Conservation (phyloP, 768 basidiomycete species). For the Rhizopogon vinicolor region DNA sequence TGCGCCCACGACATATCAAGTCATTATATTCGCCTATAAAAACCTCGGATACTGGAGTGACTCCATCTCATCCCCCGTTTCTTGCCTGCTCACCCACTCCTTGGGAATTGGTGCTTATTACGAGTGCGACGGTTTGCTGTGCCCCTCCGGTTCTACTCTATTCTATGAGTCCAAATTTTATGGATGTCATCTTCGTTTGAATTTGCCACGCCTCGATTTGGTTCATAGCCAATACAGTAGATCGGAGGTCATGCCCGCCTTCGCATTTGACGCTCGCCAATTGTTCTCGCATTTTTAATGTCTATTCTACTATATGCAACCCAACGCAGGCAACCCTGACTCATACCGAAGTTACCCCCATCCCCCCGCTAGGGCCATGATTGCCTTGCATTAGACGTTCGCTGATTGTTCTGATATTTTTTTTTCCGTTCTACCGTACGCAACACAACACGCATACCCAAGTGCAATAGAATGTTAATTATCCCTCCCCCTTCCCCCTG, state of each 20-base stretch:
- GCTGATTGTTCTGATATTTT: not conserved
- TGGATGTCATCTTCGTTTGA: conserved; percentile 28
- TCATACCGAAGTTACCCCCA: not conserved
- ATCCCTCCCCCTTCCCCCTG: not conserved
- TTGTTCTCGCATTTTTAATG: not conserved
- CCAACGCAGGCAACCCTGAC: not conserved
- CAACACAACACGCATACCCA: not conserved
- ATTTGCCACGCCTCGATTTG: conserved; percentile 32
- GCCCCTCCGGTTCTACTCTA: conserved; percentile 27
- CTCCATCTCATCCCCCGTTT: not conserved
- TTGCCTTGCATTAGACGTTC: conserved; percentile 4
- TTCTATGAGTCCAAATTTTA: conserved; percentile 36
- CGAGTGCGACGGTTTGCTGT: conserved; percentile 17
- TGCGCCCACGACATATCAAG: conserved; percentile 2
- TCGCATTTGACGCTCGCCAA: conserved; percentile 5
- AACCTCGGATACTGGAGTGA: not conserved
- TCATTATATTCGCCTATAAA: conserved; percentile 1
- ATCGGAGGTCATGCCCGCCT: conserved; percentile 32
- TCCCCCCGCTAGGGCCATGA: too few species aligned
- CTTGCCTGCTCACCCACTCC: conserved; percentile 3
- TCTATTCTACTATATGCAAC: not conserved
- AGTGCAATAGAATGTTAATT: not conserved
- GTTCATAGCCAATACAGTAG: conserved; percentile 61
- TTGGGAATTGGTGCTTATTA: conserved; percentile 8
- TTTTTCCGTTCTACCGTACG: not conserved